Evolutionary conservation across 441 rosid species (phyloP).

Genomic region (Flueggea neowawraea): DNA sequence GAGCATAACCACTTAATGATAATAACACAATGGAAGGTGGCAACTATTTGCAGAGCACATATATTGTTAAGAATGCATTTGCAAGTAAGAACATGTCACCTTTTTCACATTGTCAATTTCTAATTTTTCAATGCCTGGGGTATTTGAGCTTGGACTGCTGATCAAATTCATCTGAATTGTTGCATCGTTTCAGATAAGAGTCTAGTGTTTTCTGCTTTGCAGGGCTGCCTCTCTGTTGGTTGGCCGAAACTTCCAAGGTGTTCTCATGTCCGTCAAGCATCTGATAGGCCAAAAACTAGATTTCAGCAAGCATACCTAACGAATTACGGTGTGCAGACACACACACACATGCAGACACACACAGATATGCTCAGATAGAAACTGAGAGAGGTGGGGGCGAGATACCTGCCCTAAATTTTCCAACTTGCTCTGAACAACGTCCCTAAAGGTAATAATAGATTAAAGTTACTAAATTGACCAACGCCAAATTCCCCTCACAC

Average conservation of each 20-base stretch:
- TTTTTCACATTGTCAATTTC: too few species aligned
- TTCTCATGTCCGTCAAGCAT: slow-evolving; percentile 94
- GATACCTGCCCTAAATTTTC: slow-evolving; percentile 97
- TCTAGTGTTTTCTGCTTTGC: slow-evolving; percentile 71
- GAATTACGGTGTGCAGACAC: neutral
- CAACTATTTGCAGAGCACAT: too few species aligned
- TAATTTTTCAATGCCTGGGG: slow-evolving; percentile 35
- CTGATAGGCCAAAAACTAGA: slow-evolving; percentile 27
- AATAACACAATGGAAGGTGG: too few species aligned
- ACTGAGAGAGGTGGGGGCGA: neutral
- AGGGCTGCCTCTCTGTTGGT: slow-evolving; percentile 51
- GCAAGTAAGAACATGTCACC: too few species aligned
- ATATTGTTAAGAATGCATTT: too few species aligned
- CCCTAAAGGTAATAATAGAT: slow-evolving; percentile 46
- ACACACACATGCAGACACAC: neutral
- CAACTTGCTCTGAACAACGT: slow-evolving; percentile 87
- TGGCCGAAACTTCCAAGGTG: slow-evolving; percentile 62
- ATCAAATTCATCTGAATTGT: slow-evolving; percentile 30
- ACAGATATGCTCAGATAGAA: neutral
- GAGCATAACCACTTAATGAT: too few species aligned
- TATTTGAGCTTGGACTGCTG: slow-evolving; percentile 36
- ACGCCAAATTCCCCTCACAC: neutral
- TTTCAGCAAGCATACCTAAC: slow-evolving; percentile 3
- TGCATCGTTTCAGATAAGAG: slow-evolving; percentile 72
- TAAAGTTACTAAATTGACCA: neutral